Evolutionary conservation across 768 basidiomycete genomes (phyloP), one percentile per base, ranked within the genome.

Genomic region (Pholiota microspora): DNA sequence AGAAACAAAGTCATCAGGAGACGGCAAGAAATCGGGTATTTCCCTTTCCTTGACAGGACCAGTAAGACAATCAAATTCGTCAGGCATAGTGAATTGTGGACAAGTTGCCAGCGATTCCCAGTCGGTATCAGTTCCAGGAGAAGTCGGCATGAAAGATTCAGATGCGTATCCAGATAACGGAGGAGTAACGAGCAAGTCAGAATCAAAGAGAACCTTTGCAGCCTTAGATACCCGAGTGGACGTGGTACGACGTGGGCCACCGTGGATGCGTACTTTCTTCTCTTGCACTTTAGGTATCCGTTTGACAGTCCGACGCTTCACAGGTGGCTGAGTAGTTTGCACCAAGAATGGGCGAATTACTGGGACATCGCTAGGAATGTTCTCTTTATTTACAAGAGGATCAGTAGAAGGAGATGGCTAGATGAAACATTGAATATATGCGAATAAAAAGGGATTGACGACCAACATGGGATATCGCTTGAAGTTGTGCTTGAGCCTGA

Each of bases 61-160:
- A 34, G 62, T 62, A 16, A 62, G 59, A 31, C 47, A 46, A 32
- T 65, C 66, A 40, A 21, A 16, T 9, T 12, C 40, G 21, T 60
- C 63, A 16, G 61, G 53, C 18, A 65, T 16, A 45, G 68, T 62
- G 50, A 71, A 65, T 24, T 67, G 59, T 49, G 71, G 69, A 38
- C 61, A 64, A 35, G 63, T 57, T 0, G 64, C 52, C 34, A 23
- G 23, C 4, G 57, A 36, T 49, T 64, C 63, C 64, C 59, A 59
- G 25, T 67, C 64, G 15, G 55, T 62, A 50, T 64, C 64, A 21
- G 67, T 62, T 28, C 59, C 61, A 58, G 64, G 64, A 27, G 58
- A 60, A 27, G 59, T 36, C 9, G 55, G 47, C 32, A 25, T 25
- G 10, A 45, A 34, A 49, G 42, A 50, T 53, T 63, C 57, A 49